These are phyloP conservation scores for Xylaria sp. DNA, from an alignment of 2,329 filamentous ascomycete genomes.

Conservation along the genomic window DNA sequence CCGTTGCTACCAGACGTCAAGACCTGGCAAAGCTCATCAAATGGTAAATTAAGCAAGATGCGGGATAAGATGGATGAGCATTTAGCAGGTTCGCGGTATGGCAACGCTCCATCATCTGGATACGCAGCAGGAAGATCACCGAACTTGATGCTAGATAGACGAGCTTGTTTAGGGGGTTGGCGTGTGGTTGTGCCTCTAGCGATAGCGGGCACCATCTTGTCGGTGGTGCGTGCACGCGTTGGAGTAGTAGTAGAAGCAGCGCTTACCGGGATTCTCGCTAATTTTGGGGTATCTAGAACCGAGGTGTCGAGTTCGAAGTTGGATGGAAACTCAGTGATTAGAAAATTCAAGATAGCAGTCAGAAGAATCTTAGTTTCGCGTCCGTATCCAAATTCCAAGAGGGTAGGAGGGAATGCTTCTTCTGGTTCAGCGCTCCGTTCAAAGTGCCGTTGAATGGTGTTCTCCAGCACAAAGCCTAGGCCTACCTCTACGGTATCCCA, in stretches of 20 bases:
- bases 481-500: slow-evolving; percentile 73
- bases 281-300: slow-evolving; percentile 52
- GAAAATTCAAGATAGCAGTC: slow-evolving; percentile 66
- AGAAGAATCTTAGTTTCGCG: slow-evolving; percentile 66
- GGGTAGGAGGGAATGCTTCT: slow-evolving; percentile 32
- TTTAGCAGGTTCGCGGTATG: slow-evolving; percentile 48
- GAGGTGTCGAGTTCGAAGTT: slow-evolving; percentile 69
- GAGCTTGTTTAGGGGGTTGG: slow-evolving; percentile 57
- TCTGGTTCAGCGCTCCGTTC: slow-evolving; percentile 42
- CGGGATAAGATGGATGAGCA: slow-evolving; percentile 69
- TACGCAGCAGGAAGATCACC: slow-evolving; percentile 67
- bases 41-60: slow-evolving; percentile 76
- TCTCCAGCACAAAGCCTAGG: slow-evolving; percentile 67
- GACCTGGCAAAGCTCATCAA: slow-evolving; percentile 71
- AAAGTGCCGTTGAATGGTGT: slow-evolving; percentile 49
- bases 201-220: slow-evolving; percentile 52
- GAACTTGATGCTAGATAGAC: slow-evolving; percentile 74
- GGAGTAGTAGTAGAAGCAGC: slow-evolving; percentile 47
- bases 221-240: slow-evolving; percentile 48
- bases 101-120: slow-evolving; percentile 47
- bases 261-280: slow-evolving; percentile 59
- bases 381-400: slow-evolving; percentile 62
- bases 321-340: slow-evolving; percentile 68
- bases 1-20: slow-evolving; percentile 70
- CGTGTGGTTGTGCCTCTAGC: slow-evolving; percentile 53